Conservation (phyloP, 805 yeast species). For the Candida tibetensis region DNA sequence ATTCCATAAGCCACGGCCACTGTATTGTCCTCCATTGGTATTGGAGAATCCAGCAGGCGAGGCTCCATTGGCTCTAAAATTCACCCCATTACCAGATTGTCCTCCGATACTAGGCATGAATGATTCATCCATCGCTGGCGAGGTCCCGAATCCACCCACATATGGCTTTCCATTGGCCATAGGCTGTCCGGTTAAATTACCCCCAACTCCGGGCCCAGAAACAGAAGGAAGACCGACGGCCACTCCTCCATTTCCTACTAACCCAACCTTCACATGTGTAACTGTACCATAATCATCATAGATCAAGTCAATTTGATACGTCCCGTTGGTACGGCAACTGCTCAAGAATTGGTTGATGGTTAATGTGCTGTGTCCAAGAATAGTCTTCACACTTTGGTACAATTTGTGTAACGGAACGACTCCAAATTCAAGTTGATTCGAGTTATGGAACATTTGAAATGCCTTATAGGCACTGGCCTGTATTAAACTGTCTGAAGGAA, state of each 20-base stretch:
- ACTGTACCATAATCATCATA: slow-evolving; percentile 48
- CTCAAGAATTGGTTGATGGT: slow-evolving; percentile 33
- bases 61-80: neutral
- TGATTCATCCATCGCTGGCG: neutral
- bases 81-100: neutral
- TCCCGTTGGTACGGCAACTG: slow-evolving; percentile 23
- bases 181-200: too few species aligned
- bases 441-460: slow-evolving; percentile 31
- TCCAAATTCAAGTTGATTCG: slow-evolving; percentile 37
- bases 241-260: neutral
- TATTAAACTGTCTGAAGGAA: slow-evolving; percentile 18
- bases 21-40: neutral
- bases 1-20: slow-evolving; percentile 3
- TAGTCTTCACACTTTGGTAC: slow-evolving; percentile 29
- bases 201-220: neutral
- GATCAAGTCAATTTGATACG: slow-evolving; percentile 39
- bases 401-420: slow-evolving; percentile 33
- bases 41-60: neutral
- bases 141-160: neutral
- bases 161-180: neutral
- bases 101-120: neutral
- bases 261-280: slow-evolving; percentile 35
- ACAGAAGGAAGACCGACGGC: too few species aligned
- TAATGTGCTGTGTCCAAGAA: slow-evolving; percentile 26
- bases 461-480: slow-evolving; percentile 44